Evolutionary conservation across 2,329 filamentous ascomycete genomes (phyloP).

Genomic region (Diaporthe eres): DNA sequence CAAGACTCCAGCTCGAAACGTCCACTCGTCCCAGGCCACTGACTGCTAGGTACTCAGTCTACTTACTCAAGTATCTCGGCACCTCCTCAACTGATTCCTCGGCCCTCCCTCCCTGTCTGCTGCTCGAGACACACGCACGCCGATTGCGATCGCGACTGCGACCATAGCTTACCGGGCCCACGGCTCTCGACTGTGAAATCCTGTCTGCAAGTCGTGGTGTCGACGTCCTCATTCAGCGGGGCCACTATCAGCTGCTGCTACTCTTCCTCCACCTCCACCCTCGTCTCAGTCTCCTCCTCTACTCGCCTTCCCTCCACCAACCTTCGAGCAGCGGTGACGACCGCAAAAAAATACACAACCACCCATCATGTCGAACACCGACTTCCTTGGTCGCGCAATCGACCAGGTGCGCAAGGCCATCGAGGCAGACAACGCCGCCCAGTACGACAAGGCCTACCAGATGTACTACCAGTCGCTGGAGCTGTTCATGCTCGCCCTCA

Average conservation of each 20-base stretch:
- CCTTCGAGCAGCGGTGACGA: conserved; percentile 36
- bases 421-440: conserved; percentile 92
- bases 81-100: conserved; percentile 14
- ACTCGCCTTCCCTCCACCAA: neutral
- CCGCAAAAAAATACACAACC: conserved; percentile 32
- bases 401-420: conserved; percentile 98
- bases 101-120: conserved; percentile 4
- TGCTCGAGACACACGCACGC: neutral
- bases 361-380: conserved; percentile 88
- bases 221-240: conserved; percentile 22
- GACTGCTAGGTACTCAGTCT: neutral
- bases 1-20: conserved; percentile 34
- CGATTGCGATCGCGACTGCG: conserved; percentile 25
- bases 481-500: conserved; percentile 97
- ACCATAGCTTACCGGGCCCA: neutral
- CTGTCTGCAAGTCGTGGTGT: conserved; percentile 32
- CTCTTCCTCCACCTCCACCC: neutral
- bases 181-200: conserved; percentile 5
- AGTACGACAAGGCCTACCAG: conserved; percentile 98
- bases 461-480: conserved; percentile 96
- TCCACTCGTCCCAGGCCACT: conserved; percentile 28
- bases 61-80: conserved; percentile 20
- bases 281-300: neutral
- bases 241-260: conserved; percentile 7
- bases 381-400: conserved; percentile 97